Percentiles rank a stretch among this genome's conserved stretches.
phyloP scores from a whole-genome alignment of 176 grass and related monocot genomes.

The Chrysopogon serrulatus region DNA sequence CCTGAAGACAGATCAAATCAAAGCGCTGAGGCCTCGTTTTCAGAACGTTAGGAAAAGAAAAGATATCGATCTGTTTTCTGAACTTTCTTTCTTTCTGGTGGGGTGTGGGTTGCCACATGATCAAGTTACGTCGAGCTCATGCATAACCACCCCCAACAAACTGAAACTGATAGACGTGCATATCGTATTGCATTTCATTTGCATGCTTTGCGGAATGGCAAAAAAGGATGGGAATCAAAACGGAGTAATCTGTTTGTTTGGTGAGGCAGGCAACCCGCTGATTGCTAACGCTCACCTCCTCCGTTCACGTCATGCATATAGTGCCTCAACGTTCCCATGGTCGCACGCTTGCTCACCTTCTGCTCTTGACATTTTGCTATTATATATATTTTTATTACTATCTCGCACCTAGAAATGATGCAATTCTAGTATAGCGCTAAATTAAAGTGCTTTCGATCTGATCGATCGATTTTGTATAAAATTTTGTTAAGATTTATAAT shows the following conservation, averaged over 20 bases:
- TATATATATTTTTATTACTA: too few relatives aligned
- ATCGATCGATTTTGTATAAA: too few relatives aligned
- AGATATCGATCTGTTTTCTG: neutral
- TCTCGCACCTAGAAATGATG: too few relatives aligned
- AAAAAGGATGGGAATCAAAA: neutral
- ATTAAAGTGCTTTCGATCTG: too few relatives aligned
- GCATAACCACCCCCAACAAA: slow-evolving; percentile 40
- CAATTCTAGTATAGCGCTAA: too few relatives aligned
- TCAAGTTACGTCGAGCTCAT: slow-evolving; percentile 34
- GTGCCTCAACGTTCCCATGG: neutral
- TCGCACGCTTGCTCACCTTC: neutral
- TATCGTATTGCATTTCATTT: neutral
- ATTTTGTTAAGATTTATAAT: too few relatives aligned
- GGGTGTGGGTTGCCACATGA: neutral
- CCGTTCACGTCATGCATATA: neutral
- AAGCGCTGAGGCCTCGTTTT: neutral
- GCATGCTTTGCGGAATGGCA: neutral
- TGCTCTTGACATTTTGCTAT: neutral
- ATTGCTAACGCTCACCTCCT: neutral
- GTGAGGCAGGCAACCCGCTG: neutral
- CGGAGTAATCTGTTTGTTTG: neutral
- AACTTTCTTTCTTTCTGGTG: too few relatives aligned
- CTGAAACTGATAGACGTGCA: neutral
- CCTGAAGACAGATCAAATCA: neutral
- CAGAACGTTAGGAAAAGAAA: neutral